Evolutionary conservation across 2,329 filamentous ascomycete genomes (phyloP).

Genomic region (Tolypocladium pustulatum): DNA sequence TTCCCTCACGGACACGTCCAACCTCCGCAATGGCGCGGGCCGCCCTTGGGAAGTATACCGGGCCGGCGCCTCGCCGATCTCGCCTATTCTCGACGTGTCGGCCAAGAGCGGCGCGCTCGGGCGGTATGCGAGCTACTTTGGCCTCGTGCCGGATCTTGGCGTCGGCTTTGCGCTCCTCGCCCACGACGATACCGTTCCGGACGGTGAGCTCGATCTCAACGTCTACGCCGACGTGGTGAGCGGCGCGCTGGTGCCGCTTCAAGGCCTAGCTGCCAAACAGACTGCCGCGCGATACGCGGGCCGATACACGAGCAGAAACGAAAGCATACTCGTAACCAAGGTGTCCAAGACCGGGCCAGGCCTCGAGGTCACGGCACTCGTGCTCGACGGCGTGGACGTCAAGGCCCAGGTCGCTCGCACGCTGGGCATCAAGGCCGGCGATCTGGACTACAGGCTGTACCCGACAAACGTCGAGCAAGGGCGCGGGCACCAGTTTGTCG

Average conservation of each 20-base stretch:
- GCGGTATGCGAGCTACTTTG: constrained; percentile 9
- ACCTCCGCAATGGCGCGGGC: no score
- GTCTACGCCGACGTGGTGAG: no score
- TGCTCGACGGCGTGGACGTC: constrained; percentile 7
- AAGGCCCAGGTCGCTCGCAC: constrained; percentile 8
- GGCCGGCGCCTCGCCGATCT: not conserved
- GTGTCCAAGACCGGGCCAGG: constrained; percentile 11
- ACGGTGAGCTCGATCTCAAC: no score
- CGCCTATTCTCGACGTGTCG: not conserved
- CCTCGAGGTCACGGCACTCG: constrained; percentile 11
- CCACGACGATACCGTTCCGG: no score
- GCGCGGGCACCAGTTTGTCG: constrained; percentile 15
- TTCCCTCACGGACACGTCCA: not conserved
- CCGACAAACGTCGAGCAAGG: constrained; percentile 15
- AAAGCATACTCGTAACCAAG: not conserved
- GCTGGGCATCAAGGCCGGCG: constrained; percentile 8
- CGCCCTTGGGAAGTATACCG: not conserved
- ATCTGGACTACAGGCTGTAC: constrained; percentile 18
- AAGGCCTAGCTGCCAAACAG: no score
- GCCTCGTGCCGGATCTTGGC: no score
- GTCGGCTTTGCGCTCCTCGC: no score
- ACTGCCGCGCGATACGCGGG: no score
- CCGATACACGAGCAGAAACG: not conserved
- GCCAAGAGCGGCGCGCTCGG: not conserved
- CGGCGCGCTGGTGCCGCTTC: no score